Base-by-base conservation (phyloP, 441 rosid species). In the Eugenia klotzschiana region DNA sequence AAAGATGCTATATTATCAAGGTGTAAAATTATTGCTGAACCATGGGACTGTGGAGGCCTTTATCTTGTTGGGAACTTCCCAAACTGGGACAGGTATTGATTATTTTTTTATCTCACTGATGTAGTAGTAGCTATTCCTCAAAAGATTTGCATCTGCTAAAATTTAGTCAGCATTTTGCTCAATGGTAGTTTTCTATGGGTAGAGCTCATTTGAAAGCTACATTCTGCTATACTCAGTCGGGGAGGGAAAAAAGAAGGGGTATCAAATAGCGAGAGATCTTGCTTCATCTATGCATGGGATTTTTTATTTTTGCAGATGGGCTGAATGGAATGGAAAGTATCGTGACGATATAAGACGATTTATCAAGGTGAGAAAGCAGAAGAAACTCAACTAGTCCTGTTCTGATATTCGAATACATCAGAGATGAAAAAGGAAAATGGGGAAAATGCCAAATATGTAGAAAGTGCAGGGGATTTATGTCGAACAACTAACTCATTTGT, bases 41-140 rank as follows among this genome's bases (percentile, higher is more conserved):
- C 98, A 86, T 97, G 98, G 98, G 98, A 95, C 86, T 97, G 98
- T 91, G 96, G 95, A 81, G 98, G 98, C 81, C 93, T 97, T 86
- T 97, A 95, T 90, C 97, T 95, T 85, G 98, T 97, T 8, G 99
- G 99, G 73, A 86, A 89, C 83, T 95, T 97, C 90, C 98, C 98
- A 79, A 97, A 95, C 83, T 97, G 99, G 98, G 98, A 97, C 90
- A 89, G 98, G 99, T 94, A 89, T 69, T 69, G 77, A 80, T 27
- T 84, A 58, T 60, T 84, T 51, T 84, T 84, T 81, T 52, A 43
- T 79, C 41, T 50, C 43, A 51, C 56, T 50, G 56, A 27, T 49
- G 22, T 43, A 50, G 83, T 57, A 23, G 60, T 51, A 80, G 49
- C 60, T 53, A 51, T 51, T 10, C 26, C 33, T 46, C 55, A 25